Base-by-base conservation (phyloP, 768 basidiomycete species). In the Lepiota subincarnata region DNA sequence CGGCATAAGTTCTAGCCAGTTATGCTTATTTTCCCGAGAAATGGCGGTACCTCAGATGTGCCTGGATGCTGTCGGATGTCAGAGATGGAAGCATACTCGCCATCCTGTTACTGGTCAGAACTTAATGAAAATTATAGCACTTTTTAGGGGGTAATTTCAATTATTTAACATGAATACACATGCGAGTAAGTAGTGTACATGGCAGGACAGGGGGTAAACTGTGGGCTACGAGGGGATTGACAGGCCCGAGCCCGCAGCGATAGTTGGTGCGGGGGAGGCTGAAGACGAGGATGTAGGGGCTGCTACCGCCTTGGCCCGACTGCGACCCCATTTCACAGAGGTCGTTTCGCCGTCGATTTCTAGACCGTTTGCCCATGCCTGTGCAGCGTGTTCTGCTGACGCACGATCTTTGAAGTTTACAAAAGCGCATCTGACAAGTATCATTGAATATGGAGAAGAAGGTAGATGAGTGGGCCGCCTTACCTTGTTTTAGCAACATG, bases 361-460 rank as follows among this genome's bases (percentile, higher is more conserved):
- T 8, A 98, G 73, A 1, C 95, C 94, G 57, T 86, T 84, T n/a
- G 92, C 83, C 83, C 95, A 92, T 8, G 88, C 86, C 57, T 89
- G 82, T 0, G 95, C 95, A 0, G 91, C 93, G 13, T 75, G 73
- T 70, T 99, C 97, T 13, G 97, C 95, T n/a, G 81, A 75, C 5
- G 75, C 63, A 16, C 97, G 80, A 50, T 88, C 82, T 60, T 79
- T 85, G 74, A 98, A 98, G 68, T 98, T 98, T 49, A 97, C 80
- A 68, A 99, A 99, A 0, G 96, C 97, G 70, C 94, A 96, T 68
- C 90, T 90, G 55, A 13, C 37, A 35, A 44, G 48, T 28, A 12
- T 12, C 8, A 14, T 35, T 35, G 20, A 41, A 31, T 20, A 36
- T 34, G 34, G 36, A 34, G 16, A 20, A 42, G 2, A n/a, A 8